phyloP scores from a whole-genome alignment of 2,329 filamentous ascomycete genomes.

The Xylaria multiplex region DNA sequence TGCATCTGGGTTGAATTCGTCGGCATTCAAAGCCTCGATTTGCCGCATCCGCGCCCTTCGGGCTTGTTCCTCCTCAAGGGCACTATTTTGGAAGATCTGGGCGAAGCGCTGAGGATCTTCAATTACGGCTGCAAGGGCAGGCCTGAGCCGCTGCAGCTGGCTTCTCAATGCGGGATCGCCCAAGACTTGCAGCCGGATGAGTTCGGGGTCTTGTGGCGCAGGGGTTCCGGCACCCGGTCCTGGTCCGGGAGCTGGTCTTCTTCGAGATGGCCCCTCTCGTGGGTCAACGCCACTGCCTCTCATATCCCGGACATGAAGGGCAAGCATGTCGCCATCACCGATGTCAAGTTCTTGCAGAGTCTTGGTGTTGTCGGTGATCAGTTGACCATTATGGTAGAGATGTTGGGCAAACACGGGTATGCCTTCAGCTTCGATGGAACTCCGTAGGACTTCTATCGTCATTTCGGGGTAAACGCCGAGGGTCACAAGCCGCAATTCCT shows the following conservation, averaged over 20 bases:
- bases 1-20: slow-evolving; percentile 92
- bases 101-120: slow-evolving; percentile 82
- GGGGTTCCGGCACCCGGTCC: slow-evolving; percentile 44
- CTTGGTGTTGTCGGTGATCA: slow-evolving; percentile 79
- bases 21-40: slow-evolving; percentile 86
- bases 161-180: slow-evolving; percentile 78
- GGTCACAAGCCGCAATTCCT: slow-evolving; percentile 69
- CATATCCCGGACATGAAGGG: slow-evolving; percentile 78
- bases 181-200: slow-evolving; percentile 82
- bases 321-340: slow-evolving; percentile 90
- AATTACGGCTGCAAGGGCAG: slow-evolving; percentile 79
- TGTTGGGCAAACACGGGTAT: slow-evolving; percentile 79
- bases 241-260: slow-evolving; percentile 38
- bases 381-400: slow-evolving; percentile 88
- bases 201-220: slow-evolving; percentile 74
- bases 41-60: slow-evolving; percentile 82
- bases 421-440: slow-evolving; percentile 84
- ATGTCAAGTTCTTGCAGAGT: slow-evolving; percentile 85
- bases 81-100: slow-evolving; percentile 73
- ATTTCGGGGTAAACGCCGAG: slow-evolving; percentile 76
- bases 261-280: slow-evolving; percentile 51
- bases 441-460: slow-evolving; percentile 85
- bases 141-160: slow-evolving; percentile 76
- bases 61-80: slow-evolving; percentile 75
- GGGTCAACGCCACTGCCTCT: slow-evolving; percentile 56